These are phyloP conservation scores for Schizophyllum amplum DNA, from an alignment of 1,284 basidiomycete species.

Conservation along the genomic window DNA sequence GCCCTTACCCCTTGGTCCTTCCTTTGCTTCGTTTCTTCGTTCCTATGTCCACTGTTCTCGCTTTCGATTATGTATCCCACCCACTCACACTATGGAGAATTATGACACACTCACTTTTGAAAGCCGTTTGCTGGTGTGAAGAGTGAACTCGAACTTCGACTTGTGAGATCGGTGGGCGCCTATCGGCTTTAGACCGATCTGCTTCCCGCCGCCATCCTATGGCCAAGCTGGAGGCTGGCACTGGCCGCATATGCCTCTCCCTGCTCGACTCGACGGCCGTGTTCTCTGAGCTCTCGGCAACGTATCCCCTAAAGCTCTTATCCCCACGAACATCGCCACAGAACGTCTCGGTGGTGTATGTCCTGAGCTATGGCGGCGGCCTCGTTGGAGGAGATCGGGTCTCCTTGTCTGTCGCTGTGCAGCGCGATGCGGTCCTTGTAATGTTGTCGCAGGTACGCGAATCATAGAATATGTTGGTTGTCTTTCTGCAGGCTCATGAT, in stretches of 20 bases:
- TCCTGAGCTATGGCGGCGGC: conserved; percentile 89
- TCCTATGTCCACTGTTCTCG: conserved; percentile 3
- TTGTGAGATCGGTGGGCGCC: background rate
- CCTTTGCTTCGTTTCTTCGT: conserved; percentile 7
- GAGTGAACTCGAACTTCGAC: background rate
- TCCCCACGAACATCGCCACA: conserved; percentile 50
- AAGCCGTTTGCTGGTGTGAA: background rate
- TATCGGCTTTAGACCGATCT: background rate
- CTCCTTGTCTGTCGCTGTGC: conserved; percentile 56
- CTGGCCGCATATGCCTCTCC: conserved; percentile 46
- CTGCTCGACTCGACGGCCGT: conserved; percentile 45
- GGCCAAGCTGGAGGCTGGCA: conserved; percentile 34
- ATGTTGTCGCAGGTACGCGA: conserved; percentile 72
- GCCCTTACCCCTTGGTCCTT: conserved; percentile 5
- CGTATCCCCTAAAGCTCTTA: conserved; percentile 89
- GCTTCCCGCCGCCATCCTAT: conserved; percentile 9
- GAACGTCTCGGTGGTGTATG: conserved; percentile 66
- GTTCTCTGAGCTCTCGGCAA: conserved; percentile 72
- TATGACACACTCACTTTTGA: conserved; percentile 1
- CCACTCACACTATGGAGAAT: conserved; percentile 9
- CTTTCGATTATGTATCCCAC: conserved; percentile 13
- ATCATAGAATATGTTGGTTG: conserved; percentile 1
- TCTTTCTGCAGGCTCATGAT: background rate
- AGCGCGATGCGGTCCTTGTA: conserved; percentile 47
- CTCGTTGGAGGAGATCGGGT: conserved; percentile 85